phyloP scores from a whole-genome alignment of 2,329 filamentous ascomycete genomes.

The Cordyceps cateniannulata region DNA sequence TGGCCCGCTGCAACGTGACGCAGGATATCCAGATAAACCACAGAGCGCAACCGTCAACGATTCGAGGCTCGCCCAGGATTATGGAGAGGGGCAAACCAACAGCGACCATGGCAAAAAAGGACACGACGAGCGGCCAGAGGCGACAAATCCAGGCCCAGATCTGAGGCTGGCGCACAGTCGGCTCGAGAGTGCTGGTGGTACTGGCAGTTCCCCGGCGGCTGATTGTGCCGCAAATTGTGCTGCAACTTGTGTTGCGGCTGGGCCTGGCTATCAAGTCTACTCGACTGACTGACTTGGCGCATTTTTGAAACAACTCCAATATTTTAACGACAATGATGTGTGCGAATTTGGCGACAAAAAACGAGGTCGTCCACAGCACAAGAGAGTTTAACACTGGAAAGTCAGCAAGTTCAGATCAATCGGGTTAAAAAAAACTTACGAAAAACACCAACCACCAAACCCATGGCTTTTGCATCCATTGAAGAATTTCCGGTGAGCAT shows the following conservation, averaged over 20 bases:
- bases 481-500: slow-evolving; percentile 34
- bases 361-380: slow-evolving; percentile 28
- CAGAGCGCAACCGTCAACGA: slow-evolving; percentile 40
- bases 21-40: slow-evolving; percentile 43
- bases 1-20: slow-evolving; percentile 29
- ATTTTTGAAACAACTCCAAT: background rate
- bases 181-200: background rate
- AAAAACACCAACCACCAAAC: slow-evolving; percentile 37
- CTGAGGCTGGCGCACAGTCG: background rate
- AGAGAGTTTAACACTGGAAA: slow-evolving; percentile 28
- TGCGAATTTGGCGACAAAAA: slow-evolving; percentile 17
- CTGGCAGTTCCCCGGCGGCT: background rate
- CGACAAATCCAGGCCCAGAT: slow-evolving; percentile 6
- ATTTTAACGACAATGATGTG: slow-evolving; percentile 15
- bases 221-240: background rate
- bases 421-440: slow-evolving; percentile 27
- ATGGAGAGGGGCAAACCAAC: slow-evolving; percentile 37
- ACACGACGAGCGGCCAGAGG: slow-evolving; percentile 25
- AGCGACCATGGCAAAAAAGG: slow-evolving; percentile 25
- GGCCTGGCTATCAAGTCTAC: background rate
- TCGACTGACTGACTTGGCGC: background rate
- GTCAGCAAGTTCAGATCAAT: slow-evolving; percentile 12
- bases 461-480: slow-evolving; percentile 29
- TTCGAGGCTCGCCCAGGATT: slow-evolving; percentile 25
- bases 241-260: background rate